These are phyloP conservation scores for Aspergillus fumigatus DNA, from an alignment of 2,329 filamentous ascomycete genomes.

Conservation along the genomic window DNA sequence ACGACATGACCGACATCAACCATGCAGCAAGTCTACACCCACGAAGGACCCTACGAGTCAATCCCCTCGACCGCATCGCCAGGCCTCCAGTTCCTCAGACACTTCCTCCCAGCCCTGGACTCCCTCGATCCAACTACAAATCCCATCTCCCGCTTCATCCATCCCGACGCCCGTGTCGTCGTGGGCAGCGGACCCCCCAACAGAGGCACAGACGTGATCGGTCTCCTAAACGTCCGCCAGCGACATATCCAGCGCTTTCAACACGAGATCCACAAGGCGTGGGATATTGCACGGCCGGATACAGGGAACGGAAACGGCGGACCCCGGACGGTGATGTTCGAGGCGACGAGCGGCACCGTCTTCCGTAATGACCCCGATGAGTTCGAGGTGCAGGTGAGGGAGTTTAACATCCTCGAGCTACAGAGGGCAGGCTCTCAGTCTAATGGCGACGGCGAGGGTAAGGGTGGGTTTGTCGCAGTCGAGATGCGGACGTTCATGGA, in stretches of 20 bases:
- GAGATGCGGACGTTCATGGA: constrained; percentile 20
- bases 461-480: constrained; percentile 9
- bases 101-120: constrained; percentile 17
- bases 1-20: background rate
- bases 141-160: constrained; percentile 11
- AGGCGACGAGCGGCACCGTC: constrained; percentile 14
- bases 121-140: constrained; percentile 7
- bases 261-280: constrained; percentile 16
- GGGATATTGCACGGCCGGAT: constrained; percentile 14
- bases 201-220: constrained; percentile 4
- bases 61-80: constrained; percentile 14
- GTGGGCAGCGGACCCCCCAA: constrained; percentile 16
- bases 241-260: constrained; percentile 12
- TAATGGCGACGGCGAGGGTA: background rate
- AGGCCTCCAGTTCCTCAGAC: constrained; percentile 17
- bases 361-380: constrained; percentile 19
- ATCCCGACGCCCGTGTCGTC: constrained; percentile 12
- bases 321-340: constrained; percentile 18
- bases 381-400: constrained; percentile 13
- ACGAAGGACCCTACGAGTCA: constrained; percentile 16
- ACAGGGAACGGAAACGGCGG: background rate
- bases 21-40: constrained; percentile 6
- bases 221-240: constrained; percentile 15
- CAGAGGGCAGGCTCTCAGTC: background rate
- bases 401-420: constrained; percentile 19